Conservation (phyloP, 371 early-diverging fungal genomes). For the Rhizopus stolonifer region DNA sequence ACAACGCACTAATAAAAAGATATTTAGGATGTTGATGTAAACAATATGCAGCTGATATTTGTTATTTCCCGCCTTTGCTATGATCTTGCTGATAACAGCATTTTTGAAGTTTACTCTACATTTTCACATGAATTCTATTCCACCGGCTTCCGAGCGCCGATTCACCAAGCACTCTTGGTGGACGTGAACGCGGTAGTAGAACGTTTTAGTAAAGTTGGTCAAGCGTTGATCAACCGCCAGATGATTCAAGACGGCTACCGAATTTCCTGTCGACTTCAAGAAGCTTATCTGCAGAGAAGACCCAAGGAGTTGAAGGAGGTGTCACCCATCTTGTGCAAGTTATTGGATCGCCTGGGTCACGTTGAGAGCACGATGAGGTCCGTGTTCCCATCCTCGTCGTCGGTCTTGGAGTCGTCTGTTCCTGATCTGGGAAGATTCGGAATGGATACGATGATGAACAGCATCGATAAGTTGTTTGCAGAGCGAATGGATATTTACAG, state of each 20-base stretch:
- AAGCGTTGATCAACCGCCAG: constrained; percentile 32
- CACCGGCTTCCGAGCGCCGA: constrained; percentile 4
- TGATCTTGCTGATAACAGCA: constrained; percentile 42
- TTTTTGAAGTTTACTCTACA: constrained; percentile 39
- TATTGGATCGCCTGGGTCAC: constrained; percentile 17
- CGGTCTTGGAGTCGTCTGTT: constrained; percentile 20
- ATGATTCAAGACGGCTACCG: constrained; percentile 35
- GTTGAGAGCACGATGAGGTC: constrained; percentile 28
- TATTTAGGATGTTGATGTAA: no score
- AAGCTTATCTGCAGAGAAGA: constrained; percentile 20
- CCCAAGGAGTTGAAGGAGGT: constrained; percentile 1
- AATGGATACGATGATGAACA: constrained; percentile 34
- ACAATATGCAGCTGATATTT: constrained; percentile 25
- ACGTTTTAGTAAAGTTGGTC: constrained; percentile 28
- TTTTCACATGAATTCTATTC: constrained; percentile 36
- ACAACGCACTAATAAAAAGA: no score
- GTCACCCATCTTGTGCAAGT: constrained; percentile 28
- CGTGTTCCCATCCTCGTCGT: constrained; percentile 23
- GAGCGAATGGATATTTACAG: constrained; percentile 67
- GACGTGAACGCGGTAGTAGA: constrained; percentile 35
- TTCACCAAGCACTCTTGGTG: constrained; percentile 5
- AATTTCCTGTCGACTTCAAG: constrained; percentile 22
- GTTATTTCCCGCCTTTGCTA: constrained; percentile 53
- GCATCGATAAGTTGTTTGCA: constrained; percentile 71
- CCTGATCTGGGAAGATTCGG: background rate